Evolutionary conservation across 257 asterid genomes (phyloP).

Genomic region (Anisodus tanguticus): DNA sequence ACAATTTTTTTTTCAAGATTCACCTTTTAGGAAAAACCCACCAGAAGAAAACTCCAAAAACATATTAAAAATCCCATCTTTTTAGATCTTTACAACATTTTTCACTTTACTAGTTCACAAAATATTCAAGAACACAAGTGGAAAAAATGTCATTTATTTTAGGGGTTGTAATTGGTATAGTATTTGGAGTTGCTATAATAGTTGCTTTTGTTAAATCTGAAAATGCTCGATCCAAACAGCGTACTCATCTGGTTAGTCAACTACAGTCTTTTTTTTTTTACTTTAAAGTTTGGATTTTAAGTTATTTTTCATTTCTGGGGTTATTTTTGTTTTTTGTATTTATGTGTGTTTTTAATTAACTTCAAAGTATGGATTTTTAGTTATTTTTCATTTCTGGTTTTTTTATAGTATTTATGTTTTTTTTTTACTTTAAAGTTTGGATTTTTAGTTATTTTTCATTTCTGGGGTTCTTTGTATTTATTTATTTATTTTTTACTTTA

Average conservation of each 20-base stretch:
- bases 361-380: too few relatives aligned
- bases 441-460: neutral
- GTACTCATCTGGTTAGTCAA: slow-evolving; percentile 64
- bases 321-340: neutral
- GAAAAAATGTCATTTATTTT: slow-evolving; percentile 64
- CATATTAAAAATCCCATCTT: neutral
- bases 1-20: neutral
- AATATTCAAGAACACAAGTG: neutral
- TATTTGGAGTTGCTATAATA: slow-evolving; percentile 67
- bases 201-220: slow-evolving; percentile 72
- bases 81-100: neutral
- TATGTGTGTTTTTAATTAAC: neutral
- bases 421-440: neutral
- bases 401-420: neutral
- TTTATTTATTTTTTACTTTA: neutral
- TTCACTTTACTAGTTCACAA: neutral
- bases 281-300: neutral
- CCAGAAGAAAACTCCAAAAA: neutral
- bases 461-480: neutral
- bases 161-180: slow-evolving; percentile 69
- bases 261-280: neutral
- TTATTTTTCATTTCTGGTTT: neutral
- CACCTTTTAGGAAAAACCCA: neutral
- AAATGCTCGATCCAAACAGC: slow-evolving; percentile 67
- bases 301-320: neutral